Percentiles rank a stretch among this genome's conserved stretches.
Evolutionary conservation across 2,329 filamentous ascomycete genomes (phyloP).

Genomic region (Alternaria dauci): DNA sequence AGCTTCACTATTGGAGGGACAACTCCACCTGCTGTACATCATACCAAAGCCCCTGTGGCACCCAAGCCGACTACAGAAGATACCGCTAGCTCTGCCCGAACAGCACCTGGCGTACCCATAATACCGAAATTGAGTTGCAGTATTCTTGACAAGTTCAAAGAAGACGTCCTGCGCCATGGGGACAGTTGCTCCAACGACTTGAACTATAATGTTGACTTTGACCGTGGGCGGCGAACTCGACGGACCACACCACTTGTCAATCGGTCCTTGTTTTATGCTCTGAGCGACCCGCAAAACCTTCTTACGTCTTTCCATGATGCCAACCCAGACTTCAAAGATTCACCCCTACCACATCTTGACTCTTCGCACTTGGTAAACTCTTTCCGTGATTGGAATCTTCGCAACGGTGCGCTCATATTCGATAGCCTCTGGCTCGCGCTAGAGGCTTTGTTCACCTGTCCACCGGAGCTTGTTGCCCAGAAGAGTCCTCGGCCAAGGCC

Average conservation of each 20-base stretch:
- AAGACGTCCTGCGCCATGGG: conserved; percentile 27
- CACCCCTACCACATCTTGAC: conserved; percentile 48
- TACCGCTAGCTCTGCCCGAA: not conserved
- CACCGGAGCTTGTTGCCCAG: conserved; percentile 42
- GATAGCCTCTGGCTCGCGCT: conserved; percentile 47
- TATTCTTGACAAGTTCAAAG: conserved; percentile 42
- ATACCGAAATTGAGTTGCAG: conserved; percentile 37
- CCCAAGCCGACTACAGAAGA: not conserved
- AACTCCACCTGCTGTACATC: not conserved
- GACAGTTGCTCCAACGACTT: conserved; percentile 21
- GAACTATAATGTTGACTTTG: conserved; percentile 30
- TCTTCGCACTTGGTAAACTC: conserved; percentile 39
- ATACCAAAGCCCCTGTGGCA: not conserved
- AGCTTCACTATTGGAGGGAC: conserved; percentile 26
- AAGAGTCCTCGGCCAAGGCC: conserved; percentile 34
- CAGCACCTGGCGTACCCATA: conserved; percentile 24
- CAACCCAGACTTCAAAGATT: conserved; percentile 33
- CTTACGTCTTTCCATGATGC: conserved; percentile 47
- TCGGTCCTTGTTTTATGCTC: conserved; percentile 45
- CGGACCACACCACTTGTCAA: conserved; percentile 38
- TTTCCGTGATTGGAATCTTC: conserved; percentile 45
- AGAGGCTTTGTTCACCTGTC: conserved; percentile 46
- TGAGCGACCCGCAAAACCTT: conserved; percentile 44
- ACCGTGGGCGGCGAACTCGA: conserved; percentile 22
- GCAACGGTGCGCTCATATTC: conserved; percentile 48